Conservation (phyloP, 1,139 yeast genomes). For the Magnusiomyces suaveolens region DNA sequence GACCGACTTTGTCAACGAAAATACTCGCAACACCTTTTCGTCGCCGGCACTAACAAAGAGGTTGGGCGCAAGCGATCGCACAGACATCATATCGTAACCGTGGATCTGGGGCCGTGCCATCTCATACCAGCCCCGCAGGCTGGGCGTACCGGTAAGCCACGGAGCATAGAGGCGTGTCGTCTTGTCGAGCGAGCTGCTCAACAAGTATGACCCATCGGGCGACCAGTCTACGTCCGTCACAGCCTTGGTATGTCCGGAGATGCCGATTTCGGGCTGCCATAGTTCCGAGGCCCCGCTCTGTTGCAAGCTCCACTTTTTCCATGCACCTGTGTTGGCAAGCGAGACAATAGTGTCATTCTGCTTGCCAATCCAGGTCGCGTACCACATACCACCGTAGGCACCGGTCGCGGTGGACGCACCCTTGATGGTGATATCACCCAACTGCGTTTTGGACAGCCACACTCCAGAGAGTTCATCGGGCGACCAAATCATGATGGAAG, state of each 20-base stretch:
- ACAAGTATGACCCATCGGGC: conserved; percentile 51
- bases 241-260: conserved; percentile 67
- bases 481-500: conserved; percentile 93
- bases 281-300: conserved; percentile 25
- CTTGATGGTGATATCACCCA: conserved; percentile 88
- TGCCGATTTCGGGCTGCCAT: conserved; percentile 53
- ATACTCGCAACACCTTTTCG: conserved; percentile 83
- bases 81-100: conserved; percentile 91
- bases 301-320: conserved; percentile 58
- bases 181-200: conserved; percentile 82
- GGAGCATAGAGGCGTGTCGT: conserved; percentile 77
- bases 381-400: conserved; percentile 95
- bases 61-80: conserved; percentile 51
- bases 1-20: conserved; percentile 80
- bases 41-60: conserved; percentile 91
- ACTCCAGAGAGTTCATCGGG: conserved; percentile 81
- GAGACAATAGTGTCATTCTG: conserved; percentile 65
- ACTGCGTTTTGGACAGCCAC: conserved; percentile 72
- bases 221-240: conserved; percentile 83
- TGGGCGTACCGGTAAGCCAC: conserved; percentile 34
- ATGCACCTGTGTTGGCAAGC: conserved; percentile 65
- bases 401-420: conserved; percentile 99
- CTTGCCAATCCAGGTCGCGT: conserved; percentile 64
- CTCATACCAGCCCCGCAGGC: conserved; percentile 59
- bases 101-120: conserved; percentile 96